Conservation (phyloP, 2,329 filamentous ascomycete genomes). For the Colletotrichum australisinense region DNA sequence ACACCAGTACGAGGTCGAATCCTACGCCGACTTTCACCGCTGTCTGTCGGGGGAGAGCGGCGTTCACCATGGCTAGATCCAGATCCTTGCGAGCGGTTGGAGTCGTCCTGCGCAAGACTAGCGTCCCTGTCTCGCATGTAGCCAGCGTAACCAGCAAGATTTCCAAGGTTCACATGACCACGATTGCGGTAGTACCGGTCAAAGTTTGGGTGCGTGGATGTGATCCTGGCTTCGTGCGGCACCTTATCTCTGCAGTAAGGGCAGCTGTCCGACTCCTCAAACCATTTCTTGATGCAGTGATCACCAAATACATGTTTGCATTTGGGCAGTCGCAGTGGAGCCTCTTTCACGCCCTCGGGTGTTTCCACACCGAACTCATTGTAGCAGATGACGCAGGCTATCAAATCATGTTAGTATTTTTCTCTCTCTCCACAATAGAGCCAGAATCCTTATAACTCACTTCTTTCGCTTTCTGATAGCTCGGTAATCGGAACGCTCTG, state of each 20-base stretch:
- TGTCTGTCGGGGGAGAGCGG: conserved; percentile 31
- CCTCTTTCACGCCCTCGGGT: conserved; percentile 69
- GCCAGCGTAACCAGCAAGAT: background rate
- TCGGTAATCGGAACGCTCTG: conserved; percentile 57
- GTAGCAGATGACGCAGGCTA: conserved; percentile 74
- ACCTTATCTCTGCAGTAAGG: conserved; percentile 74
- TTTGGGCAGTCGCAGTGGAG: conserved; percentile 67
- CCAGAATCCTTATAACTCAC: conserved; percentile 48
- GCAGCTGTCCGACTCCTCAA: conserved; percentile 71
- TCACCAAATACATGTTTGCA: conserved; percentile 75
- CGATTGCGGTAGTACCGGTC: background rate
- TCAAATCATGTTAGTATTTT: background rate
- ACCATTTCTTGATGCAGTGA: conserved; percentile 74
- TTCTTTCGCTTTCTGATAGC: conserved; percentile 58
- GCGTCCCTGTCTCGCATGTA: conserved; percentile 20
- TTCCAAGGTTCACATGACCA: background rate
- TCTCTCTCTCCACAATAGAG: background rate
- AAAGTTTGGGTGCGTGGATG: conserved; percentile 5
- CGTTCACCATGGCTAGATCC: conserved; percentile 20
- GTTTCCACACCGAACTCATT: conserved; percentile 68
- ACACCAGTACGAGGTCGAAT: conserved; percentile 29
- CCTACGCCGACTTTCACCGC: conserved; percentile 28
- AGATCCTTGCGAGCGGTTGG: background rate
- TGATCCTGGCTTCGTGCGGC: conserved; percentile 55
- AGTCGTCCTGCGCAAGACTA: conserved; percentile 3